Percentiles rank a stretch among this genome's conserved stretches.
Evolutionary conservation across 768 basidiomycete species (phyloP).

Genomic region (Astraeus odoratus): DNA sequence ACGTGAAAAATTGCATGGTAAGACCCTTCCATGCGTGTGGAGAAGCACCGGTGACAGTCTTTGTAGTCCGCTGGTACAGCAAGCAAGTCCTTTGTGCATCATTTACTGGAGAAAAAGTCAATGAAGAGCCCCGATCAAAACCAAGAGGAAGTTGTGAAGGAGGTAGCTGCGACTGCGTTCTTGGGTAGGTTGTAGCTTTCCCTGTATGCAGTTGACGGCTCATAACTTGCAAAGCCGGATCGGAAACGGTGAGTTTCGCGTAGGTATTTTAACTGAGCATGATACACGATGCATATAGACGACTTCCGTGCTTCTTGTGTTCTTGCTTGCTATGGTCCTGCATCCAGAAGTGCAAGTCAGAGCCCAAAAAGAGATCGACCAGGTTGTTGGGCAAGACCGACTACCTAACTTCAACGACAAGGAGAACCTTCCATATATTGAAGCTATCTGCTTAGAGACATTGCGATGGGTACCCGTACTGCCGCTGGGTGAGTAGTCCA

Average conservation of each 20-base stretch:
- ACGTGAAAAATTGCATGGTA: constrained; percentile 20
- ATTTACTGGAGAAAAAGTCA: constrained; percentile 6
- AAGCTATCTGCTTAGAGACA: constrained; percentile 26
- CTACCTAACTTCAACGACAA: constrained; percentile 24
- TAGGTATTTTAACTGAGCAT: neutral
- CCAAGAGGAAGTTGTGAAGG: constrained; percentile 14
- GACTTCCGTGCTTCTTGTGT: constrained; percentile 12
- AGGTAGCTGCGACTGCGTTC: constrained; percentile 16
- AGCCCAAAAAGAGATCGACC: constrained; percentile 27
- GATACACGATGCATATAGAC: constrained; percentile 7
- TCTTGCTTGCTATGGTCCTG: constrained; percentile 29
- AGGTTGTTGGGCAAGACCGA: constrained; percentile 23
- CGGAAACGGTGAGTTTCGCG: constrained; percentile 22
- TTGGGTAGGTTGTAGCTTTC: constrained; percentile 13
- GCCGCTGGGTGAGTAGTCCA: constrained; percentile 25
- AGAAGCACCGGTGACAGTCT: neutral
- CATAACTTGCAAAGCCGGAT: constrained; percentile 15
- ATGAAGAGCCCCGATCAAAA: neutral
- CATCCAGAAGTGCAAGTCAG: constrained; percentile 25
- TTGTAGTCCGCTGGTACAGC: constrained; percentile 16
- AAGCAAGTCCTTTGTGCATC: constrained; percentile 15
- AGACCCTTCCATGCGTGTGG: neutral
- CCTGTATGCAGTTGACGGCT: neutral
- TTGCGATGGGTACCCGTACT: constrained; percentile 25
- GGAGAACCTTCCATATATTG: constrained; percentile 23